These are phyloP conservation scores for Trichophyton mentagrophytes DNA, from an alignment of 2,329 filamentous ascomycete species.

Conservation along the genomic window DNA sequence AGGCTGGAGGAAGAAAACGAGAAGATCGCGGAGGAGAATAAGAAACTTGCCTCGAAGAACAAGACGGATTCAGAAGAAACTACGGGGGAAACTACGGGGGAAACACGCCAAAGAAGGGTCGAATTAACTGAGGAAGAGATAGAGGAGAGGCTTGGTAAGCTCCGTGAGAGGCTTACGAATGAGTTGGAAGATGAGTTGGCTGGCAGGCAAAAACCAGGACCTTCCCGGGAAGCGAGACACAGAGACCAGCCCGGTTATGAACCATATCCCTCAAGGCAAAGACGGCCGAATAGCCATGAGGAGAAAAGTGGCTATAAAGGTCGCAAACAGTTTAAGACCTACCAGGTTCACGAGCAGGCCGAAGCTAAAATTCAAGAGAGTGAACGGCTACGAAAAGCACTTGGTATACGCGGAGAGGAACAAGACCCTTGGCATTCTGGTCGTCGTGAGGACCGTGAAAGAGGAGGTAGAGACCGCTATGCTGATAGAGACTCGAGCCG, in stretches of 20 bases:
- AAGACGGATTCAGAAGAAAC: conserved; percentile 9
- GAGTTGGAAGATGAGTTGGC: conserved; percentile 40
- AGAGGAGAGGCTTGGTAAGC: conserved; percentile 56
- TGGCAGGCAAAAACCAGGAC: conserved; percentile 8
- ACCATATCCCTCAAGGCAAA: conserved; percentile 7
- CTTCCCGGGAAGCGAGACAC: neutral
- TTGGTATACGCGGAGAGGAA: conserved; percentile 57
- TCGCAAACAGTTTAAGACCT: conserved; percentile 57
- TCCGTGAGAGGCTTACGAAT: conserved; percentile 51
- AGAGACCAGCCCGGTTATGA: conserved; percentile 4
- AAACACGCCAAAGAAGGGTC: conserved; percentile 22
- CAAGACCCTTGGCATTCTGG: neutral
- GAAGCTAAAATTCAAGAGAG: conserved; percentile 94
- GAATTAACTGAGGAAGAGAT: conserved; percentile 70
- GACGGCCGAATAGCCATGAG: conserved; percentile 17
- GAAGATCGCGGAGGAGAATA: conserved; percentile 57
- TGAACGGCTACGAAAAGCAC: conserved; percentile 69
- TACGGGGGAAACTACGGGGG: neutral
- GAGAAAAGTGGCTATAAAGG: conserved; percentile 16
- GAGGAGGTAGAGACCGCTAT: neutral
- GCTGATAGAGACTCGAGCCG: neutral
- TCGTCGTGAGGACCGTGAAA: conserved; percentile 1
- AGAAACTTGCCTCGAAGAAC: conserved; percentile 26
- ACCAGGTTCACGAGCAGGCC: conserved; percentile 92
- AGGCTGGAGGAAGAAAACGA: conserved; percentile 70